A percentile compares a stretch with the other conserved stretches of the same genome.
Evolutionary conservation across 2,329 filamentous ascomycete genomes (phyloP).

Genomic region (Massarina eburnea): DNA sequence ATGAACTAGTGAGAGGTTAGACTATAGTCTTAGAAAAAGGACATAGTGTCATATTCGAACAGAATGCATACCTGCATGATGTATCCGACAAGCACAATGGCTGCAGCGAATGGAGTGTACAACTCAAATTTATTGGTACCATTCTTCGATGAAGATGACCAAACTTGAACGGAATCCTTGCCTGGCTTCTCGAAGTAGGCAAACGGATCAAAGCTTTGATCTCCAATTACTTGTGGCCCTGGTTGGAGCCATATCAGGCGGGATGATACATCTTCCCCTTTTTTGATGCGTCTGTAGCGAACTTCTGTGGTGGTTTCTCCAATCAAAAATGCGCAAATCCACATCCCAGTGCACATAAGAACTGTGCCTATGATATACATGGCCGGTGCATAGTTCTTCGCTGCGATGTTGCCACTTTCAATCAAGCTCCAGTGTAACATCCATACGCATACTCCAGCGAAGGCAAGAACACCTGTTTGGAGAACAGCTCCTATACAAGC

Average conservation of each 20-base stretch:
- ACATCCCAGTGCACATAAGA: conserved; percentile 32
- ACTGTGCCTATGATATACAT: conserved; percentile 29
- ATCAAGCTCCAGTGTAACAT: neutral
- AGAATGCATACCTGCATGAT: no score
- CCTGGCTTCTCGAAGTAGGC: conserved; percentile 5
- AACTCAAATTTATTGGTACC: neutral
- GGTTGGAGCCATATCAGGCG: conserved; percentile 44
- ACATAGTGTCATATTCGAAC: no score
- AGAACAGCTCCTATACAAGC: conserved; percentile 15
- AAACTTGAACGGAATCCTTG: neutral
- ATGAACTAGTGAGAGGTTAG: no score
- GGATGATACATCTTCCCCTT: no score
- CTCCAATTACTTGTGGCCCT: conserved; percentile 40
- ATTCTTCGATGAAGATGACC: neutral
- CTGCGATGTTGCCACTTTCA: neutral
- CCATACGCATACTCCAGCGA: conserved; percentile 1
- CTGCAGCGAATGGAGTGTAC: conserved; percentile 10
- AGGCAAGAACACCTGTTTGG: conserved; percentile 8
- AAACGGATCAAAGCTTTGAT: conserved; percentile 44
- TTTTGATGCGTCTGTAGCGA: no score
- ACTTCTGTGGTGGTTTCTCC: conserved; percentile 25
- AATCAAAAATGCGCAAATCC: conserved; percentile 38
- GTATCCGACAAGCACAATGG: conserved; percentile 36
- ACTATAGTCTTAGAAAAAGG: no score
- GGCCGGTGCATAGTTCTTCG: conserved; percentile 23